Evolutionary conservation across 2,329 filamentous ascomycete genomes (phyloP), one percentile per base, ranked within the genome.

Genomic region (Teratosphaeria destructans): DNA sequence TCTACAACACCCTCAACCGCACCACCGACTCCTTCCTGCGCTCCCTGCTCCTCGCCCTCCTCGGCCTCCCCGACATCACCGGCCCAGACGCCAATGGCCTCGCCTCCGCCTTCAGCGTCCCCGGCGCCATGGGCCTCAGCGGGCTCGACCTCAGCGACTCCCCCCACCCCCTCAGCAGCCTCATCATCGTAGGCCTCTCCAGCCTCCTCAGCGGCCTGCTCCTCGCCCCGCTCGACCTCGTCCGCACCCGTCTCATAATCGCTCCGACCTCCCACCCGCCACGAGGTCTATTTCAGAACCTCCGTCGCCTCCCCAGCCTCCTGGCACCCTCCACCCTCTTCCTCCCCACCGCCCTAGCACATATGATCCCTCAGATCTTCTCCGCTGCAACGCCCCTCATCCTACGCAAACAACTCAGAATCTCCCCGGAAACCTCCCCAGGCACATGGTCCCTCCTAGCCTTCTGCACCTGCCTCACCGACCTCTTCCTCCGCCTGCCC

Each of bases 1-100:
- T 97, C 56, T 96, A 97, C 75, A 89, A 86, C 0, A 84, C 96
- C 54, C 80, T 97, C 19, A 84, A 92, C 63, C 90, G 90, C 11
- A 87, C 95, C 7, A 78, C 96, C 34, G 94, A 97, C 72, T 92
- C 90, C 66, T 99, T 95, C 86, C 89, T 92, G 10, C 84, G 91
- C 67, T 94, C 90, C 68, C 82, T 96, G 57, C 80, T 97, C n/a
- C 90, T 90, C 53, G 93, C 94, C 1, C 80, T 97, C 5, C 82
- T 97, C 66, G 95, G 95, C 63, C 83, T 97, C 14, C 92, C 93
- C 1, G 94, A 99, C 67, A 78, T 91, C 37, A 88, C n/a, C 7
- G 78, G 81, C 37, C 92, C 93, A 1, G 93, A 97, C 68, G 78
- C 90, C 35, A 89, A 88, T 8, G 78, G 82, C 32, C 73, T 82